Conservation (phyloP, 805 yeast genomes). For the Yamadazyma laniorum region DNA sequence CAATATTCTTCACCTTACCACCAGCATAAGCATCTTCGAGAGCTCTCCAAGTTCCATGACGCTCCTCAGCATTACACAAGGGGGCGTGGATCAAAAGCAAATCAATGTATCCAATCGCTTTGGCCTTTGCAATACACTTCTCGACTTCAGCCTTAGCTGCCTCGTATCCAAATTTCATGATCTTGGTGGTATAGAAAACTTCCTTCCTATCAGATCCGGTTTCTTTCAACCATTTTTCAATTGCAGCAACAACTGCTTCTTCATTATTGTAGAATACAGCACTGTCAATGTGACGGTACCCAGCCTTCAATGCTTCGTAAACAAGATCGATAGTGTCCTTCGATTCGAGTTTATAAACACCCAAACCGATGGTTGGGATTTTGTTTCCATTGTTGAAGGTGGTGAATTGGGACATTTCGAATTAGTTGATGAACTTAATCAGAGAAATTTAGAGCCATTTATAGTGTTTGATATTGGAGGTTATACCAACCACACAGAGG, state of each 20-base stretch:
- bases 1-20: slow-evolving; percentile 45
- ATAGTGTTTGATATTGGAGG: too few relatives aligned
- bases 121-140: slow-evolving; percentile 33
- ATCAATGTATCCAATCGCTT: slow-evolving; percentile 54
- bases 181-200: slow-evolving; percentile 39
- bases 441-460: too few relatives aligned
- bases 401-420: neutral
- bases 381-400: slow-evolving; percentile 5
- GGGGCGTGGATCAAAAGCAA: slow-evolving; percentile 69
- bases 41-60: slow-evolving; percentile 67
- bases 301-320: slow-evolving; percentile 53
- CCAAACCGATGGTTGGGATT: slow-evolving; percentile 13
- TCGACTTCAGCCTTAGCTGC: slow-evolving; percentile 48
- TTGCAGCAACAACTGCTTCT: slow-evolving; percentile 51
- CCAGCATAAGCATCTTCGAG: slow-evolving; percentile 67
- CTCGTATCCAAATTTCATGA: slow-evolving; percentile 36
- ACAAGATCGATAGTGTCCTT: slow-evolving; percentile 17
- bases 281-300: slow-evolving; percentile 73
- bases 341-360: slow-evolving; percentile 5
- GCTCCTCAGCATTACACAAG: slow-evolving; percentile 2
- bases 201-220: slow-evolving; percentile 38
- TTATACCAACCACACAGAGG: too few relatives aligned
- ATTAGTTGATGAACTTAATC: too few relatives aligned
- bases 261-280: slow-evolving; percentile 71
- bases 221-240: slow-evolving; percentile 45